A percentile compares a stretch with the other conserved stretches of the same genome.
Evolutionary conservation across 1,284 basidiomycete species (phyloP).

Genomic region (Fomitiporia mediterranea): DNA sequence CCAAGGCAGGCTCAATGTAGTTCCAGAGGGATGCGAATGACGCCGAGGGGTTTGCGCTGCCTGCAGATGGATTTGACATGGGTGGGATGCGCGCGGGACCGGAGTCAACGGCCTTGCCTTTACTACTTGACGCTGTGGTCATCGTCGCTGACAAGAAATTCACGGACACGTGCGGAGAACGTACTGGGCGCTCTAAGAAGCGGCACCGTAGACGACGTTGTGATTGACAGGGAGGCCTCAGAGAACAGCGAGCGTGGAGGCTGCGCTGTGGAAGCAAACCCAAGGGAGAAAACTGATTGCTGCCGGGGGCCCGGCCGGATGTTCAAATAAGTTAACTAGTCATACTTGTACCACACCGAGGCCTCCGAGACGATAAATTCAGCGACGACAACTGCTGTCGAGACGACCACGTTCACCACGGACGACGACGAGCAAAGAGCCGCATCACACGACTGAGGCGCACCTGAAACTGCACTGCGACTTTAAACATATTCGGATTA

Average conservation of each 20-base stretch:
- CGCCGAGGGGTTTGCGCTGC: conserved; percentile 67
- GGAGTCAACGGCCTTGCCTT: not conserved
- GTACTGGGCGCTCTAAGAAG: no score
- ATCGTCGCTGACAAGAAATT: no score
- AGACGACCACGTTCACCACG: not conserved
- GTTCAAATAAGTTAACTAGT: no score
- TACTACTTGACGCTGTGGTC: not conserved
- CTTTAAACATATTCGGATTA: no score
- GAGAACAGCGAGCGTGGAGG: not conserved
- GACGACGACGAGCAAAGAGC: not conserved
- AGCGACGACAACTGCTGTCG: not conserved
- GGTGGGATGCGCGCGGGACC: not conserved
- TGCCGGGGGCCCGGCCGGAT: no score
- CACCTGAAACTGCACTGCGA: no score
- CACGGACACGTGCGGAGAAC: no score
- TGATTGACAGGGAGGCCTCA: not conserved
- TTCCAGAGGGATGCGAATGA: conserved; percentile 67
- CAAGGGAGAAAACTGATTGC: not conserved
- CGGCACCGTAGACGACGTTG: no score
- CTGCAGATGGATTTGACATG: conserved; percentile 45
- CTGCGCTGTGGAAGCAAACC: not conserved
- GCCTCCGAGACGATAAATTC: not conserved
- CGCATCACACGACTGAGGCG: not conserved
- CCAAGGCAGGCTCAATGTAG: conserved; percentile 65
- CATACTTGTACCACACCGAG: no score